Evolutionary conservation across 306 rosid species (phyloP).

Genomic region (barrel medic (Medicago truncatula)): DNA sequence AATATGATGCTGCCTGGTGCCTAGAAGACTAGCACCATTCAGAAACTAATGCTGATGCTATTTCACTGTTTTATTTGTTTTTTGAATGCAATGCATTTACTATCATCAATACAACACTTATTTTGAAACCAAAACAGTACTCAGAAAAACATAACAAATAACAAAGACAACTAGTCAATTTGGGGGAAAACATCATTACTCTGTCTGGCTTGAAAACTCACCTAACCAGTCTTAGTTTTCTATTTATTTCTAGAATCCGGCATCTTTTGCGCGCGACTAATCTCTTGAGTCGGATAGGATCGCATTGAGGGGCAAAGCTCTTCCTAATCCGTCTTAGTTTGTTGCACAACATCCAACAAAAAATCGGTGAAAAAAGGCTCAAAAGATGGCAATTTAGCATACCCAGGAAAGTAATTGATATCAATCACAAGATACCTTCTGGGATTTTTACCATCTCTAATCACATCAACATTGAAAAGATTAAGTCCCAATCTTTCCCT

Average conservation of each 20-base stretch:
- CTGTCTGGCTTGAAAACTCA: background rate
- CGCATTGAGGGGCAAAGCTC: too few relatives aligned
- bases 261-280: too few relatives aligned
- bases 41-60: background rate
- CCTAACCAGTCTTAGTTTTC: background rate
- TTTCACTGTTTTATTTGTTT: background rate
- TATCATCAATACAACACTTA: background rate
- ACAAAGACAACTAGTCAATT: background rate
- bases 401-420: slow-evolving; percentile 85
- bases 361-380: slow-evolving; percentile 57
- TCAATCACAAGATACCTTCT: slow-evolving; percentile 62
- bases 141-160: background rate
- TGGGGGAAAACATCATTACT: background rate
- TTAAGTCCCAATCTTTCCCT: slow-evolving; percentile 56
- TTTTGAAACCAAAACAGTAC: background rate
- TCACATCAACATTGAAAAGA: slow-evolving; percentile 69
- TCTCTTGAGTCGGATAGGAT: too few relatives aligned
- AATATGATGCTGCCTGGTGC: background rate
- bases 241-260: too few relatives aligned
- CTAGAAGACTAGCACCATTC: slow-evolving; percentile 14
- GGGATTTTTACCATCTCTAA: slow-evolving; percentile 49
- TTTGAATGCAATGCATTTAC: background rate
- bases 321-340: slow-evolving; percentile 2
- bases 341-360: slow-evolving; percentile 45
- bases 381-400: slow-evolving; percentile 59